These are phyloP conservation scores for Termitomyces eurrhizus DNA, from an alignment of 768 basidiomycete species.

Conservation along the genomic window DNA sequence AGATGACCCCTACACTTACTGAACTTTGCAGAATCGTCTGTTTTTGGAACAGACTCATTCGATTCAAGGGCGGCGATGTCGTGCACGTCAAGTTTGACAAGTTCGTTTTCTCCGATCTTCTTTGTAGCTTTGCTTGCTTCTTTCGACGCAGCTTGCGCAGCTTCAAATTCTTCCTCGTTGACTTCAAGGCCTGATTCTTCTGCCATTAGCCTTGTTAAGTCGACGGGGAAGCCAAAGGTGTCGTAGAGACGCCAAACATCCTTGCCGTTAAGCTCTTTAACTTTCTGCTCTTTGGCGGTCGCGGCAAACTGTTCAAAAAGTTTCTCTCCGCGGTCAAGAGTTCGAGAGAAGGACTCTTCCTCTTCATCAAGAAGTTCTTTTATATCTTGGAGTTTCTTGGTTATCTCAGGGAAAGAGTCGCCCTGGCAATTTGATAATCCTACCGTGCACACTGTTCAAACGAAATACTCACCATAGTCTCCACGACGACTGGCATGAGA, in stretches of 20 bases:
- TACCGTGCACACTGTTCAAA: background rate
- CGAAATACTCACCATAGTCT: constrained; percentile 68
- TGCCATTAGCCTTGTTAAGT: constrained; percentile 95
- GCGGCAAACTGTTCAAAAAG: constrained; percentile 87
- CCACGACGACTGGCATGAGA: constrained; percentile 83
- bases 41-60: constrained; percentile 76
- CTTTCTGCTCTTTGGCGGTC: constrained; percentile 57
- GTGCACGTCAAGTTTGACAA: constrained; percentile 92
- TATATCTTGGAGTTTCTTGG: constrained; percentile 73
- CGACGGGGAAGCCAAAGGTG: constrained; percentile 97
- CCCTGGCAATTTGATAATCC: constrained; percentile 47
- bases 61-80: constrained; percentile 86
- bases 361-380: constrained; percentile 97
- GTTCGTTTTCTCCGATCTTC: constrained; percentile 64
- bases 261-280: constrained; percentile 72
- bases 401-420: constrained; percentile 89
- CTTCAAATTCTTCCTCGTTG: constrained; percentile 86
- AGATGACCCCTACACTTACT: constrained; percentile 43
- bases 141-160: constrained; percentile 83
- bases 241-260: constrained; percentile 98
- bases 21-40: constrained; percentile 90
- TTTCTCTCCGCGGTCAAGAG: constrained; percentile 93
- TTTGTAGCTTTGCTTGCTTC: constrained; percentile 85
- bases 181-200: constrained; percentile 83
- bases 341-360: constrained; percentile 96